Base-by-base conservation (phyloP, 1,139 yeast genomes). In the Saccharomyces uvarum region DNA sequence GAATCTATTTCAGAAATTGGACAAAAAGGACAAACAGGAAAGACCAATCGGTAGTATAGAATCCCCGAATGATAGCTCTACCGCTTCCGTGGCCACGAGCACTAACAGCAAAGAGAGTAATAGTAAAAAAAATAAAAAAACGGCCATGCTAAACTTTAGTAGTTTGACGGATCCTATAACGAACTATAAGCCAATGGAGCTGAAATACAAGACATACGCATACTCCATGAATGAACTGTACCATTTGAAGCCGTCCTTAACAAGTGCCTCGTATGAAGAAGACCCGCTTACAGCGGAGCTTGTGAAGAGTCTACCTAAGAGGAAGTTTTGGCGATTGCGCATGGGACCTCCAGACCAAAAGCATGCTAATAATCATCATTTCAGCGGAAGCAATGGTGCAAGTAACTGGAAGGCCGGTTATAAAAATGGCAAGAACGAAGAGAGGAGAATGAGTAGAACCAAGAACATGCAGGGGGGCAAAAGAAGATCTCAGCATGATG, bases 251-350 rank as follows among this genome's bases (percentile, higher is more conserved):
- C 44, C 44, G 19, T 16, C 44, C 14, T 38, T 38, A 11, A 11
- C 44, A 16, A 38, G n/a, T 9, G 24, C 44, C 11, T 38, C 44
- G 13, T 19, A 16, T 19, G 44, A 38, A 38, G 44, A 38, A 38
- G 24, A 38, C 44, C 24, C 44, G 13, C 44, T 38, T 4, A 38
- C 19, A 14, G 9, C 24, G 44, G 44, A 38, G 19, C 44, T 38
- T 38, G 44, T 38, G 44, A 38, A 19, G 26, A 38, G 44, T 13
- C 56, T 68, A 42, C 71, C 71, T 26, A 67, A 65, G 52, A 67
- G 63, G 54, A 67, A 67, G 53, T 68, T 68, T 53, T 68, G 71
- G 71, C 65, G 71, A 53, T 54, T 68, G 31, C 59, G 60, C 49
- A 66, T 63, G 42, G 62, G 61, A 51, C 62, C 57, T 48, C 57